Percentiles rank a stretch among this genome's conserved stretches.
phyloP scores from a whole-genome alignment of 306 rosid species.

The Chamaecrista fasciculata region DNA sequence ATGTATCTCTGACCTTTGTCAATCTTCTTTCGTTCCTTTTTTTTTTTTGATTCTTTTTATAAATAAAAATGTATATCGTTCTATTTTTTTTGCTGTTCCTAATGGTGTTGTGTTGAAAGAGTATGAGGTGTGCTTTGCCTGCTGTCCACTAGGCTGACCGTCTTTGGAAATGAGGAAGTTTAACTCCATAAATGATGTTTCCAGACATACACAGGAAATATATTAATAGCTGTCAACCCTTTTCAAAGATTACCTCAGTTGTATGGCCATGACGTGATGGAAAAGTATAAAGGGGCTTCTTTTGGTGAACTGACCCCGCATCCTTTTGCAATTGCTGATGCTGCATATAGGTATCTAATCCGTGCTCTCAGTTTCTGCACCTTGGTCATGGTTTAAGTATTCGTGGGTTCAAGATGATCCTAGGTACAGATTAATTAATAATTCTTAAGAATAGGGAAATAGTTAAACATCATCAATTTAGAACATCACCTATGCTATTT shows the following conservation, averaged over 20 bases:
- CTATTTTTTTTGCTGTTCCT: background rate
- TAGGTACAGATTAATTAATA: background rate
- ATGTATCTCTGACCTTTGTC: background rate
- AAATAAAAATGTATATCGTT: background rate
- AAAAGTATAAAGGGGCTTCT: conserved; percentile 64
- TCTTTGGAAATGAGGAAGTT: conserved; percentile 22
- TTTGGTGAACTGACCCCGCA: conserved; percentile 94
- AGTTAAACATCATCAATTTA: no score
- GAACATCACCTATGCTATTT: no score
- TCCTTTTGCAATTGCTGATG: conserved; percentile 96
- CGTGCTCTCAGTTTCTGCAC: conserved; percentile 14
- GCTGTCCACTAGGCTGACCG: background rate
- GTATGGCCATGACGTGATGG: conserved; percentile 64
- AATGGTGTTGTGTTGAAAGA: background rate
- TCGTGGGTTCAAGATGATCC: background rate
- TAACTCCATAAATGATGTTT: conserved; percentile 33
- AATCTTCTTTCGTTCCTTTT: no score
- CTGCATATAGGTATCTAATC: conserved; percentile 83
- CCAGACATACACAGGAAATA: conserved; percentile 95
- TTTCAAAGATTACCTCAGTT: conserved; percentile 87
- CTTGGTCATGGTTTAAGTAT: background rate
- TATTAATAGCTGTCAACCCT: conserved; percentile 95
- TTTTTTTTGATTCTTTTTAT: no score
- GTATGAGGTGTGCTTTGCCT: background rate
- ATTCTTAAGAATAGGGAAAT: background rate